Base-by-base conservation (phyloP, 2,329 filamentous ascomycete species). In the Lithohypha guttulata region DNA sequence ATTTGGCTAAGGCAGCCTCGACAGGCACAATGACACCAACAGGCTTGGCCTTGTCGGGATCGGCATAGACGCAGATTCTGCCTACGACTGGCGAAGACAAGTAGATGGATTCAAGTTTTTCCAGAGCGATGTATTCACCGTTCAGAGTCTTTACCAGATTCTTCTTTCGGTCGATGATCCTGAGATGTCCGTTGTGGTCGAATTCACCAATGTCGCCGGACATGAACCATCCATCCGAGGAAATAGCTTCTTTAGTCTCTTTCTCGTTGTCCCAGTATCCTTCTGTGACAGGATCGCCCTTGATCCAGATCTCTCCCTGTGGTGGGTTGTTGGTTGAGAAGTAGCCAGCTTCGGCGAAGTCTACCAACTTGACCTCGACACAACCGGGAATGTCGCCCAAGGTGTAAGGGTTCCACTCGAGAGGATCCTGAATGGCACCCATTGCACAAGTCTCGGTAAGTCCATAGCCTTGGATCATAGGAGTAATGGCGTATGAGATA, bases 171-270 rank as follows among this genome's bases (percentile, higher is more conserved):
- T 96, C 89, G 56, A 96, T 87, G 58, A 96, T 80, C 52, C 71
- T 75, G 49, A 96, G 64, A 59, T 93, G 83, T 29, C 89, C 89
- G 45, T 80, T 71, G 30, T 66, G 58, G 60, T 89, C 79, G 54
- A 89, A 91, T 59, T 95, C 84, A 53, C 89, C 89, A 59, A 96
- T 91, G 55, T 96, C 89, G 45, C 89, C 89, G 11, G 86, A 93
- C 72, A 82, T 89, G 74, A 96, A 96, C 91, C 91, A 96, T 34
- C 85, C 85, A 53, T 94, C 91, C 2, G 76, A 60, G 1, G 83
- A 86, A 47, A 89, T 73, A 4, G 81, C 71, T 57, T 81, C 81
- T 54, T 70, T 71, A 5, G 85, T 94, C 65, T 95, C 87, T 52
- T 89, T 77, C 11, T 83, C 79, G 57, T 95, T 84, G 45, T 93